Percentiles rank a stretch among this genome's conserved stretches.
These are phyloP conservation scores for Murraya paniculata DNA, from an alignment of 345 rosid genomes.

Conservation along the genomic window DNA sequence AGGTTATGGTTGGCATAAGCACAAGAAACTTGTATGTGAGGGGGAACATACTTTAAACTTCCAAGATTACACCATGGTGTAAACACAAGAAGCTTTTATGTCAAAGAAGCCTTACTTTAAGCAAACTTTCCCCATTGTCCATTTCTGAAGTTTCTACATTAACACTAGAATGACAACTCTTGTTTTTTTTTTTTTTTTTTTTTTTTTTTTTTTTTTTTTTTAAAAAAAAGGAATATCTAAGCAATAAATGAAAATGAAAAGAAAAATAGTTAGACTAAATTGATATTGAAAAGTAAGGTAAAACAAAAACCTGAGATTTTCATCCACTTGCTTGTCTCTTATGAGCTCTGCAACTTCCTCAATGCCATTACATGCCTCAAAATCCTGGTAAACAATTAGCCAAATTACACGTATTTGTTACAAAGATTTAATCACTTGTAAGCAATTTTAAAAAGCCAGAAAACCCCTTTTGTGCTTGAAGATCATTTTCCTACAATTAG, in stretches of 20 bases:
- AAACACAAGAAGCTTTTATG: no score
- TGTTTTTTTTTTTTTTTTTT: neutral
- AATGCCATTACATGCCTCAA: conserved; percentile 81
- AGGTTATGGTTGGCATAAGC: neutral
- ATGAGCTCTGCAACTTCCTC: conserved; percentile 88
- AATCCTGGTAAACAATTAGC: conserved; percentile 50
- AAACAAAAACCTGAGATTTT: conserved; percentile 70
- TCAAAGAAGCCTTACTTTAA: no score
- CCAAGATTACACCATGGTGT: no score
- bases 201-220: no score
- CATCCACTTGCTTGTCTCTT: conserved; percentile 87
- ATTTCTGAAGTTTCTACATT: neutral
- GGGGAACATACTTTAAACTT: neutral
- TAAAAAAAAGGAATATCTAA: neutral
- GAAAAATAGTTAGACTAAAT: neutral
- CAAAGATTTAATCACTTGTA: neutral
- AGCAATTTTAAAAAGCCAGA: neutral
- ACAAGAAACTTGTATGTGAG: neutral
- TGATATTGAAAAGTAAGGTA: neutral
- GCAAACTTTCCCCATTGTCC: neutral
- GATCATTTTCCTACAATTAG: neutral
- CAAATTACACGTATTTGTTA: neutral
- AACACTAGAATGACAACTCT: neutral
- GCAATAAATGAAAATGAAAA: neutral
- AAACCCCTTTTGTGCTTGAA: neutral